phyloP scores from a whole-genome alignment of 768 basidiomycete genomes.

The Scleroderma bovista region DNA sequence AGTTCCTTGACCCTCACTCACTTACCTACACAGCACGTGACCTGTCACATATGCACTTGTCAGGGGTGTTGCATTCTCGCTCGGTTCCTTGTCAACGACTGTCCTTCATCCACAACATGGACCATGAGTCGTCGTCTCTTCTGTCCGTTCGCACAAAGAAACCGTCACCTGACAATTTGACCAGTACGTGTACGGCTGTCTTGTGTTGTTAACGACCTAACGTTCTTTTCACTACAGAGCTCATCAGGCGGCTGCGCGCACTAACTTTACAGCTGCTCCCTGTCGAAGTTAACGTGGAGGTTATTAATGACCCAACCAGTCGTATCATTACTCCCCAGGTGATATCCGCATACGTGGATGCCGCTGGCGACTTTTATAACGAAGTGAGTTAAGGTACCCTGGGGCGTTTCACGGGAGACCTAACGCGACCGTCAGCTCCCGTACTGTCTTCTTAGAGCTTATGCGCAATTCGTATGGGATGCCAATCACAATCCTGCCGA shows the following conservation, averaged over 20 bases:
- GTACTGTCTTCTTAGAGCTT: slow-evolving; percentile 72
- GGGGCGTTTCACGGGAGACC: background rate
- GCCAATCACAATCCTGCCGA: slow-evolving; percentile 79
- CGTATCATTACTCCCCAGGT: slow-evolving; percentile 80
- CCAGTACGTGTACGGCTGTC: slow-evolving; percentile 45
- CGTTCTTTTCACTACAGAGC: slow-evolving; percentile 41
- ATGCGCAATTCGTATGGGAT: slow-evolving; percentile 77
- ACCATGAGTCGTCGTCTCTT: slow-evolving; percentile 40
- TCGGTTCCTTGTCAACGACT: background rate
- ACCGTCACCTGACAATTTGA: slow-evolving; percentile 65
- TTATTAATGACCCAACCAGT: slow-evolving; percentile 71
- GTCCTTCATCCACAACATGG: slow-evolving; percentile 6
- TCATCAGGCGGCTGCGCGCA: slow-evolving; percentile 74
- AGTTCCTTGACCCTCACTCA: no score
- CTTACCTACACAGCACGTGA: background rate
- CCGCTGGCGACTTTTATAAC: slow-evolving; percentile 85
- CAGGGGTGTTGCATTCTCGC: background rate
- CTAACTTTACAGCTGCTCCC: slow-evolving; percentile 74
- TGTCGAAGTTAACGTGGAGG: slow-evolving; percentile 64
- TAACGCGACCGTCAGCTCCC: slow-evolving; percentile 49
- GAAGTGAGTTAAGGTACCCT: slow-evolving; percentile 47
- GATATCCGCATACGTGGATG: slow-evolving; percentile 66
- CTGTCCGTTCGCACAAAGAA: slow-evolving; percentile 41
- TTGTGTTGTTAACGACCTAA: background rate
- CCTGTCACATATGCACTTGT: no score